Conservation (phyloP, 192 early-diverging fungal genomes). For the Martensiomyces pterosporus region DNA sequence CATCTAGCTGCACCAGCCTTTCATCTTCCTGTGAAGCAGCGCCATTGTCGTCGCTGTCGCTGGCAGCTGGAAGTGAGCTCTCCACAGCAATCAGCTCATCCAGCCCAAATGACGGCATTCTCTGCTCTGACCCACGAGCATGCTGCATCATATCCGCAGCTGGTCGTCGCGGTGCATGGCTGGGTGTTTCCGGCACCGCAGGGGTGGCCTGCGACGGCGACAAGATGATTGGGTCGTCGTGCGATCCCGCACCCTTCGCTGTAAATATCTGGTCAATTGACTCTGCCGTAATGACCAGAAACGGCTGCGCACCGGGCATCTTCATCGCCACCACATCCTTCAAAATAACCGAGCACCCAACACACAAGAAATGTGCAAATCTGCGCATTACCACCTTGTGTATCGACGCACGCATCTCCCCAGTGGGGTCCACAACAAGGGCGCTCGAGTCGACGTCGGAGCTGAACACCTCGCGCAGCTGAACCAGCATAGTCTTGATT, state of each 20-base stretch:
- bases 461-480: conserved; percentile 31
- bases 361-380: conserved; percentile 17
- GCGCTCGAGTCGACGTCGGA: conserved; percentile 31
- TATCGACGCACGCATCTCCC: conserved; percentile 43
- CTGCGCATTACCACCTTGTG: conserved; percentile 25
- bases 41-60: too few species aligned
- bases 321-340: conserved; percentile 33
- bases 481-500: conserved; percentile 32
- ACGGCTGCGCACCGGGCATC: conserved; percentile 26
- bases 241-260: conserved; percentile 17
- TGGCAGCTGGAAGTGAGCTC: too few species aligned
- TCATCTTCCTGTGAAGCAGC: too few species aligned
- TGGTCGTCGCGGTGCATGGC: too few species aligned
- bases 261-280: conserved; percentile 42
- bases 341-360: conserved; percentile 36
- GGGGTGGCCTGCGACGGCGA: conserved; percentile 18
- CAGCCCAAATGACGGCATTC: too few species aligned
- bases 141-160: too few species aligned
- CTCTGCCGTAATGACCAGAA: conserved; percentile 30
- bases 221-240: conserved; percentile 28
- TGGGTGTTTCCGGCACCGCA: neutral
- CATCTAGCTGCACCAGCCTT: too few species aligned
- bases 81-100: neutral
- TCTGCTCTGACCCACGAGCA: too few species aligned
- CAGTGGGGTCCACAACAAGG: conserved; percentile 41